Percentiles rank a stretch among this genome's conserved stretches.
phyloP scores from a whole-genome alignment of 2,329 filamentous ascomycete genomes.

The Trichoderma endophyticum region DNA sequence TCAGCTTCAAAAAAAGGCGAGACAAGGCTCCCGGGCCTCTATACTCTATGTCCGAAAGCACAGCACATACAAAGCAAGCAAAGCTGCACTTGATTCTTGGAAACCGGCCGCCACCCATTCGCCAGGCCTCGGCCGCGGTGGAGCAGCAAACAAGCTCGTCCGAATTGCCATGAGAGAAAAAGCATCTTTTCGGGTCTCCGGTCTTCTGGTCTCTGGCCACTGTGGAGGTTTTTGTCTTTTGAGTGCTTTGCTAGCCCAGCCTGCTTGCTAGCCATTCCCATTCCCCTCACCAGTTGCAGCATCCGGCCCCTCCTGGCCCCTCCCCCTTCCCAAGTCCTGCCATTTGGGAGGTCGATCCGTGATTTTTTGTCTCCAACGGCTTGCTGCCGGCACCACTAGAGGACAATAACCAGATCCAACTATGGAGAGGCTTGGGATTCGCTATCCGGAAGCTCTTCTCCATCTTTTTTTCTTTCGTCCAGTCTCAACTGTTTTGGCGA shows the following conservation, averaged over 20 bases:
- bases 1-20: conserved; percentile 14
- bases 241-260: neutral
- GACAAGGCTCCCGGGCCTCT: conserved; percentile 6
- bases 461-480: neutral
- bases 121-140: neutral
- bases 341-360: conserved; percentile 12
- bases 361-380: conserved; percentile 15
- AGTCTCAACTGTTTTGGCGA: conserved; percentile 1
- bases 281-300: conserved; percentile 12
- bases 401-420: conserved; percentile 7
- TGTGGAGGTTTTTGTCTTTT: neutral
- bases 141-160: neutral
- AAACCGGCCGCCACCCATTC: neutral
- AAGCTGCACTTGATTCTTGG: neutral
- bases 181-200: neutral
- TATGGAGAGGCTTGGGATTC: conserved; percentile 16
- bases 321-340: conserved; percentile 13
- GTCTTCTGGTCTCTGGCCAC: neutral
- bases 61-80: neutral
- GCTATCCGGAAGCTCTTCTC: conserved; percentile 10
- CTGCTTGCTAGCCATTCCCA: neutral
- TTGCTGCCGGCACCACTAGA: conserved; percentile 11
- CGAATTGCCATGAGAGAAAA: neutral
- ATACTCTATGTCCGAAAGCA: neutral
- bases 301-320: conserved; percentile 16